phyloP scores from a whole-genome alignment of 2,329 filamentous ascomycete species.

The Alternaria arborescens region DNA sequence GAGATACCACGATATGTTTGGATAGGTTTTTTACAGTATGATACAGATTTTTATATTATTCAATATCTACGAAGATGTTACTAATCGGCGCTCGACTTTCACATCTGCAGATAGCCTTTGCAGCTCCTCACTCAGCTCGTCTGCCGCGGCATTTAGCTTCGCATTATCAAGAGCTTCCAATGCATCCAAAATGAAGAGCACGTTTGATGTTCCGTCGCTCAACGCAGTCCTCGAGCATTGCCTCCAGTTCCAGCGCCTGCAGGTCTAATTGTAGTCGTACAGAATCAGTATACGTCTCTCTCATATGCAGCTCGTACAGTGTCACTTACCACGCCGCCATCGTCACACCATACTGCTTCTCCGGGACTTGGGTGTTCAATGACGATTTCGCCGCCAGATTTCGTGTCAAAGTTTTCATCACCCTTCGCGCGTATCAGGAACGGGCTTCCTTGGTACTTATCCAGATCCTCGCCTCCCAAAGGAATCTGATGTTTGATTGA shows the following conservation, averaged over 20 bases:
- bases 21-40: background rate
- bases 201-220: conserved; percentile 45
- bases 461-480: conserved; percentile 52
- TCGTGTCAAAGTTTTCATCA: conserved; percentile 46
- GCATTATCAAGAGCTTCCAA: conserved; percentile 26
- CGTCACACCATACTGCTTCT: conserved; percentile 54
- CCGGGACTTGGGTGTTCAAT: conserved; percentile 36
- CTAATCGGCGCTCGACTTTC: background rate
- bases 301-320: background rate
- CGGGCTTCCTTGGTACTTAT: conserved; percentile 49
- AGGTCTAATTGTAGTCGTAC: conserved; percentile 30
- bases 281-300: background rate
- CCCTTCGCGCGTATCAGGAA: conserved; percentile 45
- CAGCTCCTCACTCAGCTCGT: conserved; percentile 35
- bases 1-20: too few species aligned
- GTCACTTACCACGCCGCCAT: conserved; percentile 34
- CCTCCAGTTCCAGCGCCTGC: conserved; percentile 53
- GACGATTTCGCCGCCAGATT: conserved; percentile 36
- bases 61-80: background rate
- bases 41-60: background rate
- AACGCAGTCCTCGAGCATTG: conserved; percentile 51
- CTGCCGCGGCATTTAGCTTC: conserved; percentile 36
- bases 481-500: conserved; percentile 53
- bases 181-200: conserved; percentile 50
- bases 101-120: conserved; percentile 25